Conservation (phyloP, 495 filamentous ascomycete genomes). For the Lepraria neglecta region DNA sequence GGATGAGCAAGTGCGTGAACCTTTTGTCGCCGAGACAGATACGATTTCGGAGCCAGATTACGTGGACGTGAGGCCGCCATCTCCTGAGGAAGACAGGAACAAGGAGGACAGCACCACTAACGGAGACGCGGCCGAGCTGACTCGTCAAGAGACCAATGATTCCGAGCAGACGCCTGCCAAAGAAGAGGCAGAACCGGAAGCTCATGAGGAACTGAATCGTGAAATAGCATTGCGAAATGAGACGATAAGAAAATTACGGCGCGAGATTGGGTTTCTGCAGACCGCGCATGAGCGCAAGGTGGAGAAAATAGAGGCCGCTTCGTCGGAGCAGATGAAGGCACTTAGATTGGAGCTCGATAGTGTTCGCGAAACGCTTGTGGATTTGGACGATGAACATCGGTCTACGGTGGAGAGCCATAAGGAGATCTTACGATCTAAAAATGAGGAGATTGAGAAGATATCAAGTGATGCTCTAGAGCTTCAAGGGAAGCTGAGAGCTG, state of each 20-base stretch:
- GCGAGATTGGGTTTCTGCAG: conserved; percentile 11
- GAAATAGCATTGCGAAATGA: conserved; percentile 10
- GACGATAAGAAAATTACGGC: conserved; percentile 11
- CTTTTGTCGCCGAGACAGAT: conserved; percentile 1
- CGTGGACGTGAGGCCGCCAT: background rate
- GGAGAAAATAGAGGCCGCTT: conserved; percentile 1
- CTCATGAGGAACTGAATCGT: conserved; percentile 4
- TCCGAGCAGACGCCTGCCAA: background rate
- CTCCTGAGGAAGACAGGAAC: background rate
- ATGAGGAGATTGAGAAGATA: conserved; percentile 7
- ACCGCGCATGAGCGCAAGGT: conserved; percentile 4
- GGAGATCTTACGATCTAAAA: background rate
- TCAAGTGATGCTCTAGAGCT: background rate
- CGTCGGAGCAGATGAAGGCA: conserved; percentile 2
- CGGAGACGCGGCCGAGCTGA: background rate
- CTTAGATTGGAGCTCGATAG: conserved; percentile 13
- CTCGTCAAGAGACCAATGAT: background rate
- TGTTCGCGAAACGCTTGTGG: conserved; percentile 7
- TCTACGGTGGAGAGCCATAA: conserved; percentile 6
- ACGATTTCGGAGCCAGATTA: background rate
- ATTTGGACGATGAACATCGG: conserved; percentile 9
- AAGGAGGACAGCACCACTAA: background rate
- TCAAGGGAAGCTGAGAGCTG: background rate
- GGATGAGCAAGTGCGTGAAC: background rate
- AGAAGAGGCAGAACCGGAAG: conserved; percentile 1